These are phyloP conservation scores for Chlorophyllum brunneum DNA, from an alignment of 768 basidiomycete species.

Conservation along the genomic window DNA sequence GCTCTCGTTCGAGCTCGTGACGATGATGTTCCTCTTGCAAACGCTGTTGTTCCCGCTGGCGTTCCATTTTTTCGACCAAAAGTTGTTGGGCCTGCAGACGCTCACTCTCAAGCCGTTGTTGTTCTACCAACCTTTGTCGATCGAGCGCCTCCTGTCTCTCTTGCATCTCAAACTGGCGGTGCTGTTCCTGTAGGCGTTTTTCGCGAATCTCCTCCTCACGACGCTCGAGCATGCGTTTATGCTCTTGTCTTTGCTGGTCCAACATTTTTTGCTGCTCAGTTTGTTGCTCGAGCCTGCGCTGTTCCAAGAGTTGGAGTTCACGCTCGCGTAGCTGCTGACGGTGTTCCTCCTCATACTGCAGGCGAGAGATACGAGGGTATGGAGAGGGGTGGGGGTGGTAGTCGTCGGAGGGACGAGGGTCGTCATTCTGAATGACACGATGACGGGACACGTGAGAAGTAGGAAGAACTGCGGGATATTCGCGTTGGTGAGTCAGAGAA, in stretches of 20 bases:
- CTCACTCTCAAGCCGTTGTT: conserved; percentile 9
- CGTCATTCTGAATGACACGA: background rate
- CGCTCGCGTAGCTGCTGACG: too few relatives aligned
- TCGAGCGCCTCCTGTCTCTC: conserved; percentile 12
- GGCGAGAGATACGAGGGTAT: conserved; percentile 11
- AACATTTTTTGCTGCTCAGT: conserved; percentile 10
- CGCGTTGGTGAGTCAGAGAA: background rate
- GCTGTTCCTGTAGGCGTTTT: conserved; percentile 13
- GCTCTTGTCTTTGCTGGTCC: conserved; percentile 10
- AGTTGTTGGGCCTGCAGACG: conserved; percentile 13
- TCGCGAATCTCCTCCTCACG: conserved; percentile 15
- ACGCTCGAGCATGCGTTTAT: conserved; percentile 8
- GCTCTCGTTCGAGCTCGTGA: conserved; percentile 7
- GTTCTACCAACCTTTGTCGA: conserved; percentile 10
- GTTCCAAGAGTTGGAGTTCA: background rate
- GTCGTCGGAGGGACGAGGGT: conserved; percentile 2
- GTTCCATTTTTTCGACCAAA: conserved; percentile 15
- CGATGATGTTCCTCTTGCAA: conserved; percentile 12
- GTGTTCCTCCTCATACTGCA: conserved; percentile 15
- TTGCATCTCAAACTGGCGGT: background rate
- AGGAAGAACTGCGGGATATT: conserved; percentile 5
- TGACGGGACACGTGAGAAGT: conserved; percentile 6
- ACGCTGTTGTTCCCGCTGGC: conserved; percentile 17
- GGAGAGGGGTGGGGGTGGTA: conserved; percentile 5
- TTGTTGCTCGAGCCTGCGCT: conserved; percentile 12